These are phyloP conservation scores for Syncephalastrum contaminatum DNA, from an alignment of 371 early-diverging fungal species.

Conservation along the genomic window DNA sequence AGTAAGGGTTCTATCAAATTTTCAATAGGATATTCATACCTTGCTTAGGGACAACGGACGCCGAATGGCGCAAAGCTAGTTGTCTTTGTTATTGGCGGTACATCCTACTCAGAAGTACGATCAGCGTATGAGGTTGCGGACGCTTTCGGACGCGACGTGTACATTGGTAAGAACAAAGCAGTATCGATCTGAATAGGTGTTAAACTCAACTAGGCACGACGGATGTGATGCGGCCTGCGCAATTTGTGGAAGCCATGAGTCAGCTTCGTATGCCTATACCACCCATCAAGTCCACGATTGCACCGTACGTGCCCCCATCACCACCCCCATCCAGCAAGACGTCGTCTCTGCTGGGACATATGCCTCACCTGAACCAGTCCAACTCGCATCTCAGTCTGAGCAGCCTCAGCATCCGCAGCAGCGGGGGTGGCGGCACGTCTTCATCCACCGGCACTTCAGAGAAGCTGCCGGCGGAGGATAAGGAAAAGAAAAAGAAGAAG, in stretches of 20 bases:
- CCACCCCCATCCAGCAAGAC: slow-evolving; percentile 14
- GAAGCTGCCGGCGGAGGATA: slow-evolving; percentile 14
- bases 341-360: slow-evolving; percentile 16
- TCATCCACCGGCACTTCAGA: slow-evolving; percentile 1
- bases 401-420: slow-evolving; percentile 22
- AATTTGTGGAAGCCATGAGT: slow-evolving; percentile 67
- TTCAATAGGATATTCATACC: neutral
- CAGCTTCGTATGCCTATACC: slow-evolving; percentile 39
- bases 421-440: neutral
- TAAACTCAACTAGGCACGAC: slow-evolving; percentile 56
- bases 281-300: slow-evolving; percentile 21
- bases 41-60: slow-evolving; percentile 19
- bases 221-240: slow-evolving; percentile 70
- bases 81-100: slow-evolving; percentile 90
- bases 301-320: slow-evolving; percentile 43
- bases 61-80: slow-evolving; percentile 39
- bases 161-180: slow-evolving; percentile 61
- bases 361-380: slow-evolving; percentile 26
- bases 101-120: slow-evolving; percentile 91
- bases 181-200: neutral
- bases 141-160: slow-evolving; percentile 71
- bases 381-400: slow-evolving; percentile 25
- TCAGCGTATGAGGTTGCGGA: slow-evolving; percentile 79
- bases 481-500: slow-evolving; percentile 49
- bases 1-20: neutral